Base-by-base conservation (phyloP, 1,139 yeast genomes). In the Hyphopichia wangnamkhiaoensis region DNA sequence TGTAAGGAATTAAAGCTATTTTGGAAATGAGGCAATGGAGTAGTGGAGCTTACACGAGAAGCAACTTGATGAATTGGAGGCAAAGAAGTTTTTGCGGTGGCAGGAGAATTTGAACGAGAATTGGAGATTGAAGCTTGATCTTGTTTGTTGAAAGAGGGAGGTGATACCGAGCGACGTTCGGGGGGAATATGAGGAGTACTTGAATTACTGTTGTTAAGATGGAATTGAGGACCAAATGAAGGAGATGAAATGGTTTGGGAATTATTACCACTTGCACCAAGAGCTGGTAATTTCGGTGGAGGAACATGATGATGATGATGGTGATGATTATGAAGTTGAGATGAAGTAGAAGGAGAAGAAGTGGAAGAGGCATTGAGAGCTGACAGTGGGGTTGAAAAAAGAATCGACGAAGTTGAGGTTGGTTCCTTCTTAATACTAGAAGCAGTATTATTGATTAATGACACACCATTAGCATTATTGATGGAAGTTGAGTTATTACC, bases 211-310 rank as follows among this genome's bases (percentile, higher is more conserved):
- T 17, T 32, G 33, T 14, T 41, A 40, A 62, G 50, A 30, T 56
- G 68, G 45, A 61, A 71, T 47, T 71, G 77, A 1, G 77, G 74
- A 1, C 76, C 76, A 47, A 72, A 70, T 24, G 70, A 65, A 3
- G 78, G 76, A 4, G 75, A 68, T 3, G 61, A 47, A 24, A 53
- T 44, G 15, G 49, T 35, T 12, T 42, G 40, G 16, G 45, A 37
- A 15, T 17, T 37, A 23, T 49, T 46, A 5, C 50, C 41, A 24
- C 52, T 51, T 10, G 56, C 39, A n/a, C 58, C 61, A 34, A 65
- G 50, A 3, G 69, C 59, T 7, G 75, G 75, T 36, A 66, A 53
- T 45, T 58, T 63, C 5, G 70, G 64, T 8, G 63, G 55, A 4
- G 29, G 35, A n/a, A 19, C 30, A n/a, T 33, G 30, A 16, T 4